A percentile compares a stretch with the other conserved stretches of the same genome.
Evolutionary conservation across 192 early-diverging fungal genomes (phyloP).

Genomic region (Mortierella alpina): DNA sequence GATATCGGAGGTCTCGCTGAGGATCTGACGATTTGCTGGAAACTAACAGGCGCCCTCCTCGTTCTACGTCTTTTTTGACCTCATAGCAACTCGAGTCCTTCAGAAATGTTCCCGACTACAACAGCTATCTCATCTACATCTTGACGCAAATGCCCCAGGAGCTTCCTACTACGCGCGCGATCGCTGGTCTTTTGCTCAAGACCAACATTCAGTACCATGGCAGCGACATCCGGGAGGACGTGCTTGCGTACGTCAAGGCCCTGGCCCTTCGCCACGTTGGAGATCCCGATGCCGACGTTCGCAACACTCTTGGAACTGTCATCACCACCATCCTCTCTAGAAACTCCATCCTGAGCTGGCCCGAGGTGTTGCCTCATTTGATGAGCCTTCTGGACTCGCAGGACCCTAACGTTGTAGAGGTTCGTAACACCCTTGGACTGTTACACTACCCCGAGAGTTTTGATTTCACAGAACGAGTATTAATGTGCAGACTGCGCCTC

Average conservation of each 20-base stretch:
- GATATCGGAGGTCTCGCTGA: neutral
- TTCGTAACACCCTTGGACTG: conserved; percentile 40
- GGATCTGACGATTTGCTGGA: neutral
- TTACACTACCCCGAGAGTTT: neutral
- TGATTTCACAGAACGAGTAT: neutral
- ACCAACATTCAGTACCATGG: conserved; percentile 75
- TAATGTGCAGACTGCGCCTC: conserved; percentile 8
- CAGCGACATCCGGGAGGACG: conserved; percentile 61
- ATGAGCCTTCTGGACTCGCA: conserved; percentile 80
- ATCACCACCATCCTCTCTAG: conserved; percentile 87
- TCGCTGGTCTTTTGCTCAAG: conserved; percentile 88
- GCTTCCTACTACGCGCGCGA: conserved; percentile 73
- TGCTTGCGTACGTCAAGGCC: conserved; percentile 78
- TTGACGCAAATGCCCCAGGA: conserved; percentile 79
- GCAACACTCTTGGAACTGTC: conserved; percentile 86
- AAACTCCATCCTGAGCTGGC: conserved; percentile 81
- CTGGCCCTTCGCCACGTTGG: conserved; percentile 62
- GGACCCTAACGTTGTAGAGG: conserved; percentile 82
- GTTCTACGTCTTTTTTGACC: neutral
- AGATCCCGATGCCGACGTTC: conserved; percentile 78
- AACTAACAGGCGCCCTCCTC: neutral
- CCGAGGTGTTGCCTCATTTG: conserved; percentile 82
- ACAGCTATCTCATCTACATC: conserved; percentile 91
- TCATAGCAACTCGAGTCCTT: conserved; percentile 79
- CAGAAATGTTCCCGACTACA: conserved; percentile 86